Evolutionary conservation across 2,329 filamentous ascomycete species (phyloP).

Genomic region (Aspergillus jensenii): DNA sequence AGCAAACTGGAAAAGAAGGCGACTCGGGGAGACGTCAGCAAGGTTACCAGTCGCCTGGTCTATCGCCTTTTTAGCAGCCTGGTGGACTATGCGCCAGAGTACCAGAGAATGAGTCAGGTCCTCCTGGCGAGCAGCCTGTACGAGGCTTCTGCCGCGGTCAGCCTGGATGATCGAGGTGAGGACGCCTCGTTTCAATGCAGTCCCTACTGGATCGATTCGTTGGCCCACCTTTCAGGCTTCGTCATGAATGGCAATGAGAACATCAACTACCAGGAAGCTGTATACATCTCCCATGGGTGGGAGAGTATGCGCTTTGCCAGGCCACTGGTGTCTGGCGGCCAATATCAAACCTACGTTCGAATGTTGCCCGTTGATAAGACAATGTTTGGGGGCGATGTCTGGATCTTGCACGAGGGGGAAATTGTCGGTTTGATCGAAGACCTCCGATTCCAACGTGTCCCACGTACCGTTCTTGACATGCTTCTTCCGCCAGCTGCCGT

Average conservation of each 20-base stretch:
- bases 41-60: conserved; percentile 31
- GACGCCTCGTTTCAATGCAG: conserved; percentile 1
- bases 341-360: conserved; percentile 31
- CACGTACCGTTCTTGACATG: conserved; percentile 17
- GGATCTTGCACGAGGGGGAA: conserved; percentile 32
- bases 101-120: conserved; percentile 31
- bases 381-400: conserved; percentile 37
- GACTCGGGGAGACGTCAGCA: conserved; percentile 24
- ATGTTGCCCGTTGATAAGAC: conserved; percentile 30
- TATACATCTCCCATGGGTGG: neutral
- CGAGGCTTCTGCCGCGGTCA: conserved; percentile 29
- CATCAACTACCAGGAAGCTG: neutral
- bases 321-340: conserved; percentile 20
- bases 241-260: neutral
- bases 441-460: conserved; percentile 34
- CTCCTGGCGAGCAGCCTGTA: conserved; percentile 23
- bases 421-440: conserved; percentile 35
- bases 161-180: conserved; percentile 19
- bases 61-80: conserved; percentile 34
- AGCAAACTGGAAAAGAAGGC: conserved; percentile 23
- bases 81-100: conserved; percentile 28
- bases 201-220: neutral
- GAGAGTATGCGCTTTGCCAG: conserved; percentile 25
- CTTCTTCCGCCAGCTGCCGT: conserved; percentile 12
- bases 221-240: neutral